These are phyloP conservation scores for Kodamaea laetipori DNA, from an alignment of 805 yeast genomes.

Conservation along the genomic window DNA sequence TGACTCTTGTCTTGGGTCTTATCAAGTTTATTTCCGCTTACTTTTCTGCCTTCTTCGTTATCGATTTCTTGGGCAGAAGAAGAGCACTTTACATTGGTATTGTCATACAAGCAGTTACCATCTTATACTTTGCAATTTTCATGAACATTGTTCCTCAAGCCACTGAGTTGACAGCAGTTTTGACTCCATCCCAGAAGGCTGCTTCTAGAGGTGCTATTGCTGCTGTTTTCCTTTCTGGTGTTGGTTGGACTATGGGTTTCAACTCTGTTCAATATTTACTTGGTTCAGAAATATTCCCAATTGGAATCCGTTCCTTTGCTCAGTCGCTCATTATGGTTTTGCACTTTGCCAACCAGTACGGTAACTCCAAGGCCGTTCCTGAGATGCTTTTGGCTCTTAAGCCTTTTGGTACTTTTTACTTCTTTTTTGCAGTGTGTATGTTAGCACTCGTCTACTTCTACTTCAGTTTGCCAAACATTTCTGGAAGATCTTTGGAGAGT, in stretches of 20 bases:
- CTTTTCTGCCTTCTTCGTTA: slow-evolving; percentile 26
- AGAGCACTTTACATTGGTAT: slow-evolving; percentile 25
- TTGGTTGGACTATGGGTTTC: slow-evolving; percentile 63
- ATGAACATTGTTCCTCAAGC: slow-evolving; percentile 33
- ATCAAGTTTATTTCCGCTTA: slow-evolving; percentile 27
- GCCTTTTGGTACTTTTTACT: slow-evolving; percentile 53
- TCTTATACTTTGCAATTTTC: slow-evolving; percentile 27
- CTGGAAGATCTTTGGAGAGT: slow-evolving; percentile 53
- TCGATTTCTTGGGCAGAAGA: slow-evolving; percentile 27
- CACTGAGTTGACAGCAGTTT: slow-evolving; percentile 28
- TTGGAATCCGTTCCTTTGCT: slow-evolving; percentile 51
- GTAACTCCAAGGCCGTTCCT: slow-evolving; percentile 58
- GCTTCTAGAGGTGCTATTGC: slow-evolving; percentile 55
- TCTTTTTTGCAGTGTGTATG: slow-evolving; percentile 47
- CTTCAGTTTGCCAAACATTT: slow-evolving; percentile 53
- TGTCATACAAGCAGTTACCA: slow-evolving; percentile 20
- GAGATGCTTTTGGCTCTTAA: slow-evolving; percentile 49
- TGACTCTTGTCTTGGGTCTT: slow-evolving; percentile 32
- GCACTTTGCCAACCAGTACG: slow-evolving; percentile 59
- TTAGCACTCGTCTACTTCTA: slow-evolving; percentile 49
- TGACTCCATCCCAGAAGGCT: slow-evolving; percentile 31
- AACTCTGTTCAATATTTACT: slow-evolving; percentile 56
- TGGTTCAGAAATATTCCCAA: slow-evolving; percentile 57
- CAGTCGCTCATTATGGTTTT: slow-evolving; percentile 55
- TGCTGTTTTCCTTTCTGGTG: slow-evolving; percentile 50